phyloP scores from a whole-genome alignment of 306 rosid species.

The Inga laurina region DNA sequence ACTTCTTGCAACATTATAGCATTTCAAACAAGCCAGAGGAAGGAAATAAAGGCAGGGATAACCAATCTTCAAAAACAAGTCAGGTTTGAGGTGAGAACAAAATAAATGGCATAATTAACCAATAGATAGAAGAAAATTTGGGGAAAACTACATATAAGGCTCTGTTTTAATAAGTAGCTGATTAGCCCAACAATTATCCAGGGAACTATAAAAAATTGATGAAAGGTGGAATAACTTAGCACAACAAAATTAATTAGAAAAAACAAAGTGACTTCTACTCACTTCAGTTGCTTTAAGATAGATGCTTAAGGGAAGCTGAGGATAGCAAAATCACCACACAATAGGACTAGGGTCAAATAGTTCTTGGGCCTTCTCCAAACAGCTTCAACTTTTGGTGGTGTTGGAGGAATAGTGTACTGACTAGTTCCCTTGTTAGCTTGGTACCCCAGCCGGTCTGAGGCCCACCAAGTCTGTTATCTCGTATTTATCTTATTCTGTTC shows the following conservation, averaged over 20 bases:
- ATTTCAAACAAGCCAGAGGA: conserved; percentile 9
- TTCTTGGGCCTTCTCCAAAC: background rate
- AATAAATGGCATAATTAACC: conserved; percentile 15
- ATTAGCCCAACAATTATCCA: background rate
- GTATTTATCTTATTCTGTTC: background rate
- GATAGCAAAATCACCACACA: conserved; percentile 1
- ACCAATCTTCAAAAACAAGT: conserved; percentile 15
- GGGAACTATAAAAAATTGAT: conserved; percentile 20
- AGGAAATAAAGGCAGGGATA: background rate
- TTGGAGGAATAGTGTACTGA: background rate
- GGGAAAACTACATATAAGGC: conserved; percentile 10
- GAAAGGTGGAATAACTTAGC: background rate
- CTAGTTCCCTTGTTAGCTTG: background rate
- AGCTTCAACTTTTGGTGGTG: conserved; percentile 9
- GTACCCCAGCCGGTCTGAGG: background rate
- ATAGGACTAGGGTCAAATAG: background rate
- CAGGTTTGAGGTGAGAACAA: conserved; percentile 6
- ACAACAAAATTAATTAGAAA: background rate
- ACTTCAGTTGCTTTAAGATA: background rate
- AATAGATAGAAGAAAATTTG: conserved; percentile 10
- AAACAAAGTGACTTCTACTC: background rate
- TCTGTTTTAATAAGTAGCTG: conserved; percentile 4
- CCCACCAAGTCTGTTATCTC: background rate
- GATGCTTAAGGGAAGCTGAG: background rate
- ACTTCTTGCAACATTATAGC: conserved; percentile 5